Evolutionary conservation across 345 rosid genomes (phyloP).

Genomic region (Erodium maritimum): DNA sequence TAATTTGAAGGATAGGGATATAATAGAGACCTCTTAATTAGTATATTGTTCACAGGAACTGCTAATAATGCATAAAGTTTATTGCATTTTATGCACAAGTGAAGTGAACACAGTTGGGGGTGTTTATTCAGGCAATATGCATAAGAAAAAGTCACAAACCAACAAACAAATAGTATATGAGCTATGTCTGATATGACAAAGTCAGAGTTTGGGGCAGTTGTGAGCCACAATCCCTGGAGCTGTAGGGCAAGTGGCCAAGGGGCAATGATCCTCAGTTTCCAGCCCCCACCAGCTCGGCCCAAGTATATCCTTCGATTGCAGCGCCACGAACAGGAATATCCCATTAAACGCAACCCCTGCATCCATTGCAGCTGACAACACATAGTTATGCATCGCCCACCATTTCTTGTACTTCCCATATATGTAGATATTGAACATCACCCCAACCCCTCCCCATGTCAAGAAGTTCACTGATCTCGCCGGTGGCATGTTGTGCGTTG

Average conservation of each 20-base stretch:
- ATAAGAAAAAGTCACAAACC: not conserved
- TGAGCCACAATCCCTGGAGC: slow-evolving; percentile 40
- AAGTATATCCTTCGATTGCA: slow-evolving; percentile 38
- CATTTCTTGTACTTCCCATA: slow-evolving; percentile 46
- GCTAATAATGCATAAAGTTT: not conserved
- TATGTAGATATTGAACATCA: slow-evolving; percentile 53
- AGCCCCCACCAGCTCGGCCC: slow-evolving; percentile 78
- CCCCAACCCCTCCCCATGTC: slow-evolving; percentile 53
- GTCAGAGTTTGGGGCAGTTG: slow-evolving; percentile 48
- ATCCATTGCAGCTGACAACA: slow-evolving; percentile 67
- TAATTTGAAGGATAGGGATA: too few species aligned
- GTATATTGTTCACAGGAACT: not conserved
- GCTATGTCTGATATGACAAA: too few species aligned
- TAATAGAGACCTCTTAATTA: too few species aligned
- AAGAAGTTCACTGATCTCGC: slow-evolving; percentile 53
- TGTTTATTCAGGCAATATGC: not conserved
- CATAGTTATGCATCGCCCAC: slow-evolving; percentile 71
- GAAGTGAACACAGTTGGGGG: not conserved
- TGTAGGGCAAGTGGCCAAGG: slow-evolving; percentile 50
- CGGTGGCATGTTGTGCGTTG: slow-evolving; percentile 37
- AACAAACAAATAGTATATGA: not conserved
- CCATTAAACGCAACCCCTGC: slow-evolving; percentile 74
- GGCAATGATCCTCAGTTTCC: slow-evolving; percentile 38
- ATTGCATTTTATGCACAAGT: not conserved
- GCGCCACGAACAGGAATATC: slow-evolving; percentile 38